Evolutionary conservation across 768 basidiomycete genomes (phyloP).

Genomic region (Thelephora ganbajun): DNA sequence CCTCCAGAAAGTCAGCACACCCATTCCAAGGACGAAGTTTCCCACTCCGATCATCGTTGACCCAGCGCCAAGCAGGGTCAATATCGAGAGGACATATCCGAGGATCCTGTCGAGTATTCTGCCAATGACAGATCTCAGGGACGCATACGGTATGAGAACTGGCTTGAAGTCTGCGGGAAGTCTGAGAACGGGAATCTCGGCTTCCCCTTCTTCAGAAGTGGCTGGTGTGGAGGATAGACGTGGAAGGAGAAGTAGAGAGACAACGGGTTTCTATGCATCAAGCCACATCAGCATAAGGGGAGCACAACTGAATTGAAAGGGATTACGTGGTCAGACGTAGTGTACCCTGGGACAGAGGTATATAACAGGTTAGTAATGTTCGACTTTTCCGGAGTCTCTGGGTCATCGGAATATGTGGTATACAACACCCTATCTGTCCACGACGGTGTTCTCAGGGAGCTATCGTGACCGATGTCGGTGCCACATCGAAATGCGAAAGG

Average conservation of each 20-base stretch:
- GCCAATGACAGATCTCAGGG: constrained; percentile 50
- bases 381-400: constrained; percentile 33
- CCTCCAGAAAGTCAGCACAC: constrained; percentile 53
- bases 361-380: constrained; percentile 57
- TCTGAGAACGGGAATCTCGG: constrained; percentile 24
- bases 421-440: constrained; percentile 94
- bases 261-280: constrained; percentile 65
- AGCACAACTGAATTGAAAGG: background rate
- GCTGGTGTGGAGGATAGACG: constrained; percentile 12
- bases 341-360: constrained; percentile 70
- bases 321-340: constrained; percentile 81
- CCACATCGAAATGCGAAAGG: background rate
- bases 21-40: constrained; percentile 57
- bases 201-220: constrained; percentile 3
- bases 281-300: background rate
- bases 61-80: constrained; percentile 68
- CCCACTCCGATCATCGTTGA: constrained; percentile 54
- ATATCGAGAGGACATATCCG: constrained; percentile 68
- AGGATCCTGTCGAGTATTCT: constrained; percentile 56
- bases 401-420: constrained; percentile 56
- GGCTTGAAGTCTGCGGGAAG: constrained; percentile 40
- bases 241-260: constrained; percentile 56
- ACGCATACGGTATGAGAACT: constrained; percentile 36
- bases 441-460: constrained; percentile 62
- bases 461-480: constrained; percentile 13